Evolutionary conservation across 176 grass and related monocot genomes (phyloP).

Genomic region (Triticum turgidum): DNA sequence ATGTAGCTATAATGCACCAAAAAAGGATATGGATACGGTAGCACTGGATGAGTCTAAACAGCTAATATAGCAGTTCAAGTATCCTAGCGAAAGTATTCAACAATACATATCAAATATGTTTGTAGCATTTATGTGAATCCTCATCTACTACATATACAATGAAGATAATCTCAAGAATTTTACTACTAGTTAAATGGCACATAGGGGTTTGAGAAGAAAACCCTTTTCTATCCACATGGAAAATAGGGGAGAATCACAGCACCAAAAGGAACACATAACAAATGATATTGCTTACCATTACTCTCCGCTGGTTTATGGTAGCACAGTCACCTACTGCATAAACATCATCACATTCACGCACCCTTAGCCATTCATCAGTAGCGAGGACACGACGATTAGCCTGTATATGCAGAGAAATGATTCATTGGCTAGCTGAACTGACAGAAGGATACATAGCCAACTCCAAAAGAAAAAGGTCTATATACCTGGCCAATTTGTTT

Average conservation of each 20-base stretch:
- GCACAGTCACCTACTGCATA: conserved; percentile 98
- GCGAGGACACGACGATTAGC: conserved; percentile 75
- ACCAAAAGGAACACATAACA: background rate
- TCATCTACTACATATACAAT: background rate
- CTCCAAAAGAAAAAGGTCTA: background rate
- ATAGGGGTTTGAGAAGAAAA: background rate
- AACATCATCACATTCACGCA: conserved; percentile 72
- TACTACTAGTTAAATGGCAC: background rate
- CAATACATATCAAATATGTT: background rate
- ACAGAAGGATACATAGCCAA: background rate
- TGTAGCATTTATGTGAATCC: conserved; percentile 6
- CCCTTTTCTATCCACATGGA: background rate
- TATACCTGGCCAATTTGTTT: conserved; percentile 96
- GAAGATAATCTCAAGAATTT: background rate
- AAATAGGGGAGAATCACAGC: background rate
- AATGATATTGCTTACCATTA: conserved; percentile 62
- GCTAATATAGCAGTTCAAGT: background rate
- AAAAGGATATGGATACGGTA: background rate
- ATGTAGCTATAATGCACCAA: background rate
- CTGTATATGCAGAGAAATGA: conserved; percentile 37
- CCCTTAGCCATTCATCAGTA: conserved; percentile 97
- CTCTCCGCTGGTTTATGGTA: conserved; percentile 88
- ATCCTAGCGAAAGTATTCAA: background rate
- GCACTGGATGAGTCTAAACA: background rate
- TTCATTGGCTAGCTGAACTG: conserved; percentile 5